Conservation (phyloP, 1,139 yeast species). For the Yamadazyma kanchanaburiensis region DNA sequence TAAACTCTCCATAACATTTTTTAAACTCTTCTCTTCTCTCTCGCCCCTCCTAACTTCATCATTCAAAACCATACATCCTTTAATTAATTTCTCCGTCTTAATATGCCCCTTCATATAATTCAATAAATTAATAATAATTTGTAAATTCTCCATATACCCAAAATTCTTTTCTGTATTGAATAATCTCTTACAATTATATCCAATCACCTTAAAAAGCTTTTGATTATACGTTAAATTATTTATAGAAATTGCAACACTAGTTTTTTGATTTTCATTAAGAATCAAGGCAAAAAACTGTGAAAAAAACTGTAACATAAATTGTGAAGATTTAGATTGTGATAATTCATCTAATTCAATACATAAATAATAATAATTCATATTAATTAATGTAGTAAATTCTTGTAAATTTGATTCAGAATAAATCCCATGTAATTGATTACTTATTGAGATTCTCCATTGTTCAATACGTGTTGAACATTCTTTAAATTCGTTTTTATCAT, state of each 20-base stretch:
- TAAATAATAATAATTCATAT: slow-evolving; percentile 37
- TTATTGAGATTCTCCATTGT: slow-evolving; percentile 33
- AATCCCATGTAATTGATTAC: slow-evolving; percentile 23
- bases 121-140: slow-evolving; percentile 24
- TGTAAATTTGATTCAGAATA: slow-evolving; percentile 18
- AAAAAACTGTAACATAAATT: slow-evolving; percentile 40
- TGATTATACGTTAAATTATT: slow-evolving; percentile 29
- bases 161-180: slow-evolving; percentile 2
- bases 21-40: too few species aligned
- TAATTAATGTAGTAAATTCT: slow-evolving; percentile 30
- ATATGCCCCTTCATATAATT: slow-evolving; percentile 11
- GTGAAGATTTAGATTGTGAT: slow-evolving; percentile 34
- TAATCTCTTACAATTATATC: slow-evolving; percentile 23
- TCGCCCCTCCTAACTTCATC: slow-evolving; percentile 4
- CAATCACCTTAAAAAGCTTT: slow-evolving; percentile 35
- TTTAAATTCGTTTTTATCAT: slow-evolving; percentile 1
- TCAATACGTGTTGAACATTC: slow-evolving; percentile 20
- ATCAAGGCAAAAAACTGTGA: slow-evolving; percentile 39
- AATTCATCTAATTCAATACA: slow-evolving; percentile 41
- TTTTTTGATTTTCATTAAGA: slow-evolving; percentile 16
- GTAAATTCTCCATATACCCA: slow-evolving; percentile 30
- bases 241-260: slow-evolving; percentile 12
- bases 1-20: too few species aligned
- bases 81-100: slow-evolving; percentile 4
- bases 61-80: slow-evolving; percentile 4